These are phyloP conservation scores for Camillea tinctor DNA, from an alignment of 2,329 filamentous ascomycete genomes.

Conservation along the genomic window DNA sequence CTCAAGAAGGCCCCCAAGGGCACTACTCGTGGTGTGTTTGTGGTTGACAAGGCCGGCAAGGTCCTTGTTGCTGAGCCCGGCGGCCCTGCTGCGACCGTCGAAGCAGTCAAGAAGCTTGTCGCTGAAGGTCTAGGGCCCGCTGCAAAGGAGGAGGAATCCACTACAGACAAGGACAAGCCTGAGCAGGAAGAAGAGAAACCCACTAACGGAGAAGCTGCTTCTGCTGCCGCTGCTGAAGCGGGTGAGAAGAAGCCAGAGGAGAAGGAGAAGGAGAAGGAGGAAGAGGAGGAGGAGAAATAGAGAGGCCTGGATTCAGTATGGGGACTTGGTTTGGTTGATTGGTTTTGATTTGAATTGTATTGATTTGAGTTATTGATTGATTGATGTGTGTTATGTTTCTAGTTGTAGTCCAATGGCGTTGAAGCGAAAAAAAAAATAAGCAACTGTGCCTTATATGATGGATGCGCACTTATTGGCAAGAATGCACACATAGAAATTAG, in stretches of 20 bases:
- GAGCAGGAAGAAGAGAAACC: constrained; percentile 31
- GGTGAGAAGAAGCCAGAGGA: no score
- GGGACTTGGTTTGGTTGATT: not conserved
- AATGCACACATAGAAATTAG: not conserved
- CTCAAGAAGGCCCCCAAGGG: constrained; percentile 81
- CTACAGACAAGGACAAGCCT: constrained; percentile 20
- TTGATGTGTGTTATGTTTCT: not conserved
- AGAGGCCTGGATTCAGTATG: not conserved
- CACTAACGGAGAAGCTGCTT: constrained; percentile 25
- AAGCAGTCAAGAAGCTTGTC: constrained; percentile 72
- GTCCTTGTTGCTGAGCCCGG: constrained; percentile 74
- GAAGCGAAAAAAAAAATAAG: not conserved
- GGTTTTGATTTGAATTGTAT: not conserved
- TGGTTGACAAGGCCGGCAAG: constrained; percentile 78
- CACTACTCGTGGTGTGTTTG: constrained; percentile 84
- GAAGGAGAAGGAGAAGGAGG: constrained; percentile 40
- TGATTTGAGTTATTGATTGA: not conserved
- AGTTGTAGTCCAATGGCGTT: not conserved
- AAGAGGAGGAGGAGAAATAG: constrained; percentile 12
- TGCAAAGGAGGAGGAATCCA: constrained; percentile 23
- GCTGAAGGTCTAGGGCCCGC: constrained; percentile 36
- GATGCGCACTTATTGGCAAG: not conserved
- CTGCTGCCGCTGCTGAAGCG: no score
- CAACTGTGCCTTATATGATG: not conserved
- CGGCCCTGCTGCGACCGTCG: constrained; percentile 73